Evolutionary conservation across 2,329 filamentous ascomycete genomes (phyloP).

Genomic region (Trichoderma arundinaceum): DNA sequence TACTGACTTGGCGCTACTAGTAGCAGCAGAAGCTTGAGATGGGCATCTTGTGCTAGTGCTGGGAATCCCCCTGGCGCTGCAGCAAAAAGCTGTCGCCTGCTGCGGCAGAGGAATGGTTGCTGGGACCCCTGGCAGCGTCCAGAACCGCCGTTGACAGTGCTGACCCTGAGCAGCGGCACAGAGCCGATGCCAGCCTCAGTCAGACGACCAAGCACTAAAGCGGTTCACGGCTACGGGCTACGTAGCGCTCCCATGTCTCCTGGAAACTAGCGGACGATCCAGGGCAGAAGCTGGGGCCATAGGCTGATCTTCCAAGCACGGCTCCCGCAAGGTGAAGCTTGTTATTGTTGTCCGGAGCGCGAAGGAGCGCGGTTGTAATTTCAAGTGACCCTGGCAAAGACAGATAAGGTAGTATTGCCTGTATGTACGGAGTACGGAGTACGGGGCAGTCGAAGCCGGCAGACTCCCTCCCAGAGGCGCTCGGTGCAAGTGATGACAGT

Average conservation of each 20-base stretch:
- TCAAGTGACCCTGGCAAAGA: no score
- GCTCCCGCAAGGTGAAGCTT: no score
- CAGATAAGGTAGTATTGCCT: no score
- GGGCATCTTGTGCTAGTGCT: constrained; percentile 10
- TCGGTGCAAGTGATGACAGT: no score
- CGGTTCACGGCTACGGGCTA: constrained; percentile 24
- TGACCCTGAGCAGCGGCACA: constrained; percentile 10
- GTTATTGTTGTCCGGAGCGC: no score
- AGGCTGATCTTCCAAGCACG: constrained; percentile 22
- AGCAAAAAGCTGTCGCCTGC: constrained; percentile 20
- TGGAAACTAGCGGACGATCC: constrained; percentile 31
- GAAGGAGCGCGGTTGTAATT: no score
- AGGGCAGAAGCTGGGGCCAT: constrained; percentile 26
- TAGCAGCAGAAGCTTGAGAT: constrained; percentile 7
- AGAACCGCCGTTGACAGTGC: constrained; percentile 22
- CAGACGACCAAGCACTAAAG: constrained; percentile 20
- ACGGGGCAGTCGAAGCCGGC: no score
- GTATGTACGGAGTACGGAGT: no score
- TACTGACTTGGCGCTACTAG: not conserved
- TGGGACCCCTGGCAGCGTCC: constrained; percentile 24
- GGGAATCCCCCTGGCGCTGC: constrained; percentile 10
- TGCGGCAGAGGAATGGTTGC: constrained; percentile 27
- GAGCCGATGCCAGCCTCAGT: constrained; percentile 29
- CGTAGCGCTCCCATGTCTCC: constrained; percentile 13
- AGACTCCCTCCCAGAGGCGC: no score